phyloP scores from a whole-genome alignment of 1,139 yeast species.

The Magnusiomyces sp. region DNA sequence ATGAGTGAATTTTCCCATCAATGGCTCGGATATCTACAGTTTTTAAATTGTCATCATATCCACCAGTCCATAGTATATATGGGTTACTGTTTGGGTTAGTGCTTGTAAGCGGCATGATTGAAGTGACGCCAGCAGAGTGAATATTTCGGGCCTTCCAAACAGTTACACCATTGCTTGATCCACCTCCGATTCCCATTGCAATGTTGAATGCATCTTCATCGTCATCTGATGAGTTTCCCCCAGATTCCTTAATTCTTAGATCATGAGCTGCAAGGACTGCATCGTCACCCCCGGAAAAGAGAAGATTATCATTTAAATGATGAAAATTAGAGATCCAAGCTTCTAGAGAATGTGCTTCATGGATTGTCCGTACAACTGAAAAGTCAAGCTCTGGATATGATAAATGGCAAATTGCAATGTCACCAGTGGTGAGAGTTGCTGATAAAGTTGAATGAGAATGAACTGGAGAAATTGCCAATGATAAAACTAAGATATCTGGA shows the following conservation, averaged over 20 bases:
- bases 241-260: conserved; percentile 32
- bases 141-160: conserved; percentile 53
- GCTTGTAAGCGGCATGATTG: conserved; percentile 40
- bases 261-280: conserved; percentile 70
- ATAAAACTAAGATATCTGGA: conserved; percentile 47
- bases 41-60: conserved; percentile 77
- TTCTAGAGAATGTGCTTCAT: conserved; percentile 55
- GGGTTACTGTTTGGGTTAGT: conserved; percentile 29
- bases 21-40: conserved; percentile 55
- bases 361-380: conserved; percentile 11
- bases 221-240: conserved; percentile 17
- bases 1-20: conserved; percentile 22
- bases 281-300: conserved; percentile 92
- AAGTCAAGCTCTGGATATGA: conserved; percentile 12
- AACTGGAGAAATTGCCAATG: conserved; percentile 42
- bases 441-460: conserved; percentile 19
- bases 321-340: conserved; percentile 89
- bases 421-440: conserved; percentile 32
- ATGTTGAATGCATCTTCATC: conserved; percentile 15
- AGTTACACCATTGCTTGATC: no score
- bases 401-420: conserved; percentile 22
- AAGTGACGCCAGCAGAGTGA: conserved; percentile 85
- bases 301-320: conserved; percentile 43
- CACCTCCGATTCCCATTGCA: no score
- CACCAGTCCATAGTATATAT: conserved; percentile 64